These are phyloP conservation scores for Leccinum huronense DNA, from an alignment of 1,284 basidiomycete species.

Conservation along the genomic window DNA sequence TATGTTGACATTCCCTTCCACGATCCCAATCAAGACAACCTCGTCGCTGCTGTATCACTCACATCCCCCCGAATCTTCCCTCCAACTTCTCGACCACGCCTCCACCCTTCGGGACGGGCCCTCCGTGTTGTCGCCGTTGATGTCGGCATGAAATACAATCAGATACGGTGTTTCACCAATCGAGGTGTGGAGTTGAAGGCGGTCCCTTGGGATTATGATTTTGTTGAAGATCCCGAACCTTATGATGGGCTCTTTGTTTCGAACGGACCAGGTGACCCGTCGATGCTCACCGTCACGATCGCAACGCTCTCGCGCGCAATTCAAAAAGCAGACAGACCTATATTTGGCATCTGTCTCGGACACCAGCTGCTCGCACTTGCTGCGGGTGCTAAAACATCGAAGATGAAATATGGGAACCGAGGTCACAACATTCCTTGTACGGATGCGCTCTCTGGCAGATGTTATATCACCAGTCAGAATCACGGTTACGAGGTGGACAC, in stretches of 20 bases:
- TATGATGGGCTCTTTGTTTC: constrained; percentile 98
- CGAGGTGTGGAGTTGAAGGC: constrained; percentile 97
- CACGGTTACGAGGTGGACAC: constrained; percentile 97
- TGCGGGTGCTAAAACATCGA: constrained; percentile 90
- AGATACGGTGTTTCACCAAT: constrained; percentile 94
- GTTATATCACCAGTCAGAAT: constrained; percentile 99
- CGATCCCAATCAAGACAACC: constrained; percentile 89
- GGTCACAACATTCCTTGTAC: constrained; percentile 99
- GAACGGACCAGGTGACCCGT: constrained; percentile 97
- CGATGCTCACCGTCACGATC: constrained; percentile 78
- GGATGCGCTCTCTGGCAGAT: constrained; percentile 89
- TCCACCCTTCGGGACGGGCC: constrained; percentile 79
- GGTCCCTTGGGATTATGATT: constrained; percentile 97
- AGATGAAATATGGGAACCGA: constrained; percentile 99
- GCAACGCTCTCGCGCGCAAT: constrained; percentile 72
- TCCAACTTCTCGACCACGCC: constrained; percentile 53
- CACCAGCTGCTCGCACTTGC: constrained; percentile 97
- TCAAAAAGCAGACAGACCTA: constrained; percentile 73
- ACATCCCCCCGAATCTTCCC: constrained; percentile 70
- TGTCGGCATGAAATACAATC: constrained; percentile 99
- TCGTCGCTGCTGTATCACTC: constrained; percentile 89
- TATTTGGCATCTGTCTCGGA: constrained; percentile 99
- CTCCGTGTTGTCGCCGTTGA: constrained; percentile 91
- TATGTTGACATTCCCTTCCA: constrained; percentile 82
- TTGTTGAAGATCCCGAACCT: constrained; percentile 70